Base-by-base conservation (phyloP, 257 asterid genomes). In the Nicotiana noctiflora region DNA sequence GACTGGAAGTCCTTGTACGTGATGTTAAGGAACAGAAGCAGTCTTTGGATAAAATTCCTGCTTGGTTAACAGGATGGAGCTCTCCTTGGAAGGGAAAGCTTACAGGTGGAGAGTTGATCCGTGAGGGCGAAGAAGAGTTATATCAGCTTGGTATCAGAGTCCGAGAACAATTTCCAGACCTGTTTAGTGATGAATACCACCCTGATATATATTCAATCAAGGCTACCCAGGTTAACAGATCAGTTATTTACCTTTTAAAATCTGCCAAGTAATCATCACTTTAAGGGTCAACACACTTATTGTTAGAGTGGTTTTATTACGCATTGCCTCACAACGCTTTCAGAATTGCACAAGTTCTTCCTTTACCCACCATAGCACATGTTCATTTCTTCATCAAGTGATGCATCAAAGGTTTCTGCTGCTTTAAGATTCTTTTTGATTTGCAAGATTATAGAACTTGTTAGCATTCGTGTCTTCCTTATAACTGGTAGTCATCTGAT, bases 31-130 rank as follows among this genome's bases (percentile, higher is more conserved):
- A 88, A 29, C 84, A 86, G 82, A 90, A 85, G 83, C 84, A 86
- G 82, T 88, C 88, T n/a, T 84, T 80, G 57, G 63, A 85, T 34
- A 89, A 86, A 49, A 68, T 90, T 81, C 98, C 98, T 82, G 76
- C 90, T 19, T 96, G 99, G 98, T 81, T 96, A 64, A 68, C 82
- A 89, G 90, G 83, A 79, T 96, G 98, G 98, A 89, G 84, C 81
- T 96, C 98, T 64, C 99, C 99, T 77, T 96, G 97, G 98, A 86
- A 84, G 19, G 98, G 98, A 52, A 94, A 92, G 86, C 89, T 70
- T 77, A 88, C 84, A 75, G 99, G 98, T 81, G 98, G 98, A 65
- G 98, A 96, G 89, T 87, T 94, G 91, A 85, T 90, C 79, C 84
- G 79, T 18, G 90, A 86, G 88, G 98, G 99, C 68, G 98, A 96